phyloP scores from a whole-genome alignment of 2,329 filamentous ascomycete genomes.

The Periglandula ipomoeae region DNA sequence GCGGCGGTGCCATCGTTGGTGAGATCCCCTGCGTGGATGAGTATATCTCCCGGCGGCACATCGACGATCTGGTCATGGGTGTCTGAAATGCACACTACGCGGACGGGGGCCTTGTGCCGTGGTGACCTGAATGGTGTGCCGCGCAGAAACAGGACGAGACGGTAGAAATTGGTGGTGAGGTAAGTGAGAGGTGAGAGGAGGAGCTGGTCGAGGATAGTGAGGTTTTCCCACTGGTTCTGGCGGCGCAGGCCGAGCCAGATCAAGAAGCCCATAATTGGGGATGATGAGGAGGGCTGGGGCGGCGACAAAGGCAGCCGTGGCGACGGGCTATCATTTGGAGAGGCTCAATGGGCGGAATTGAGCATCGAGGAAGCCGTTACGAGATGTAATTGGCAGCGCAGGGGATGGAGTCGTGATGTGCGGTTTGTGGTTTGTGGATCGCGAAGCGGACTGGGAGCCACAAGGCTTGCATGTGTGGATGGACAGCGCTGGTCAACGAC shows the following conservation, averaged over 20 bases:
- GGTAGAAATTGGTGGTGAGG: constrained; percentile 53
- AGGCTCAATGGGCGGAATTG: neutral
- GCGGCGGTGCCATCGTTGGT: constrained; percentile 60
- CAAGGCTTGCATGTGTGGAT: too few species aligned
- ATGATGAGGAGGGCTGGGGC: neutral
- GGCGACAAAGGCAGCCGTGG: neutral
- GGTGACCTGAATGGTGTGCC: constrained; percentile 53
- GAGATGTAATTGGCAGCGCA: too few species aligned
- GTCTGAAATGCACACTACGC: constrained; percentile 82
- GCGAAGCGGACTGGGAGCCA: too few species aligned
- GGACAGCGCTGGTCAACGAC: too few species aligned
- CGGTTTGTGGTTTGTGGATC: too few species aligned
- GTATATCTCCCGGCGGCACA: constrained; percentile 69
- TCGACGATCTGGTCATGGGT: constrained; percentile 60
- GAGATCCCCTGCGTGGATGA: constrained; percentile 86
- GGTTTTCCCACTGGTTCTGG: constrained; percentile 35
- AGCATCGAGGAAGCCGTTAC: neutral
- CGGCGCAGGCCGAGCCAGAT: constrained; percentile 38
- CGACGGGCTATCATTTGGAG: neutral
- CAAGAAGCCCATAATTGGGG: constrained; percentile 34
- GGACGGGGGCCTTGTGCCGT: constrained; percentile 47
- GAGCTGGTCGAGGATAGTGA: constrained; percentile 51
- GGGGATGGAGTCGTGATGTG: too few species aligned
- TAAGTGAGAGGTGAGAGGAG: constrained; percentile 60
- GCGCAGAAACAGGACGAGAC: constrained; percentile 56